Base-by-base conservation (phyloP, 495 filamentous ascomycete genomes). In the Trichoderma reesei region DNA sequence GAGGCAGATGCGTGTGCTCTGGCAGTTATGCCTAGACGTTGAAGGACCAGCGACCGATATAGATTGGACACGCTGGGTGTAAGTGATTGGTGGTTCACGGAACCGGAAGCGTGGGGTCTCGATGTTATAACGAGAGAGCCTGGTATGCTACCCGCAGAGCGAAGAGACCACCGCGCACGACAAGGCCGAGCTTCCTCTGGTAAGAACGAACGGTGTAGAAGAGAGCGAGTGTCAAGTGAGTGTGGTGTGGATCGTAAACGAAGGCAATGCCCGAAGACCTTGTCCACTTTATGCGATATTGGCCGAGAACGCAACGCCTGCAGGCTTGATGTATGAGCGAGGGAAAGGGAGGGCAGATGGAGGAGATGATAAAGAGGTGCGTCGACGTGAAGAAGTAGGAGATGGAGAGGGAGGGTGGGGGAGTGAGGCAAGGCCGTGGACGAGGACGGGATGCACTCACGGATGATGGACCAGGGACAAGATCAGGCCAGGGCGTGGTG, bases 211-310 rank as follows among this genome's bases (percentile, higher is more conserved):
- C 26, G 51, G 51, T 34, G 51, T n/a, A 14, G 48, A 33, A 7
- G 33, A 56, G 48, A 56, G 18, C 18, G 7, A 31, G 4, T 56
- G 51, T 56, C 1, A 56, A 56, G 51, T 56, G 51, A 56, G 26
- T 56, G 51, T 48, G 51, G 51, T 56, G 51, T 56, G 51, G 31
- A 56, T 2, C 51, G 51, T 10, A 56, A 34, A 56, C 51, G 51
- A 56, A 56, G 26, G 31, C 20, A 31, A 34, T 34, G 31, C 31
- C 51, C 51, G 51, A 56, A 56, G 9, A 56, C 26, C 51, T 56
- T 34, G 51, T 56, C 51, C 31, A 34, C 14, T n/a, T 56, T 0
- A 56, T 56, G 51, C 31, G 34, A 31, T 56, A 56, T 56, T 34
- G 51, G 51, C 51, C 31, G 51, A 34, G 51, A 11, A 56, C 10